Evolutionary conservation across 371 early-diverging fungal genomes (phyloP), one percentile per base, ranked within the genome.

Genomic region (Mucor sp.): DNA sequence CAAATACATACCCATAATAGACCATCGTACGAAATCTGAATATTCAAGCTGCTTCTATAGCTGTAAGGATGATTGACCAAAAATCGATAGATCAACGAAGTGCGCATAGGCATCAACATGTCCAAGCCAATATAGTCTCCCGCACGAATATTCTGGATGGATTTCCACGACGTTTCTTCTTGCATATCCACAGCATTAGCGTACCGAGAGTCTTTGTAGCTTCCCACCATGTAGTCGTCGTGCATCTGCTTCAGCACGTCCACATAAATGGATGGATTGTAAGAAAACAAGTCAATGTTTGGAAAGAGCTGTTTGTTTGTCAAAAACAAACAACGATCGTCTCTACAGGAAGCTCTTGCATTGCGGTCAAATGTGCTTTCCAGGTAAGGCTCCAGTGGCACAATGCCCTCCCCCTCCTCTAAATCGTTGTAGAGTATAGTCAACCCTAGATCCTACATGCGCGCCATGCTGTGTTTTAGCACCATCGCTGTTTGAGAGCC

Each of bases 41-140:
- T 50, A 17, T 44, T 66, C 12, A 81, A 33, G 0, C 64, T 59
- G 7, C 60, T 69, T 50, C 70, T 71, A 58, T 83, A 85, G 3
- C 43, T 41, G 48, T 72, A 72, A 14, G 80, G 76, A 58, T 82
- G 82, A 33, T 65, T 70, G 5, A 76, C 73, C 23, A 85, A 61
- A 44, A 85, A 67, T 17, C 82, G 77, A 60, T 77, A 85, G 27
- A 70, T 75, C 4, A 85, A 60, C 5, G 80, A 78, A 14, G 77
- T 82, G 35, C 81, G 81, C 71, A 88, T 85, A 12, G 81, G 77
- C 62, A 86, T 74, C 33, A 89, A 47, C 68, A 89, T 67, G 71
- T 89, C 89, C 27, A 89, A 63, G 9, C 89, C 88, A 70, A 89
- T 84, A 63, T 84, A 89, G 55, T 89, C 89, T 7, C 85, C 87